Evolutionary conservation across 805 yeast species (phyloP).

Genomic region (Ogataea neopini): DNA sequence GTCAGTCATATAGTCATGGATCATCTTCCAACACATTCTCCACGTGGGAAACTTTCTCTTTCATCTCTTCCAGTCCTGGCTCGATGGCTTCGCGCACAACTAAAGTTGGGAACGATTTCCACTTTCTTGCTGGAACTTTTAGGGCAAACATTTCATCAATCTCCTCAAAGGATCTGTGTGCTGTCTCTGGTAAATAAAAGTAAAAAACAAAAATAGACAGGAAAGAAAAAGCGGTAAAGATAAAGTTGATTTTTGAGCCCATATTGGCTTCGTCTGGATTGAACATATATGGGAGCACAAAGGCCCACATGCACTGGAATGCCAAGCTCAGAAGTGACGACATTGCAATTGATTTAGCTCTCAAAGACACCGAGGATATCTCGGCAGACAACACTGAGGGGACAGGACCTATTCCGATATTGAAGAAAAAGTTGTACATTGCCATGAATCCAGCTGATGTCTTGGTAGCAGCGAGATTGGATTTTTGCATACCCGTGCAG

Average conservation of each 20-base stretch:
- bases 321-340: constrained; percentile 13
- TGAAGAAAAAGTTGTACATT: constrained; percentile 28
- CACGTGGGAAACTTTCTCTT: constrained; percentile 5
- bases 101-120: constrained; percentile 1
- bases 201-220: constrained; percentile 26
- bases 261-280: constrained; percentile 21
- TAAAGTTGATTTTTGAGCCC: constrained; percentile 29
- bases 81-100: constrained; percentile 5
- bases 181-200: constrained; percentile 47
- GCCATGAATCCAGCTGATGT: constrained; percentile 28
- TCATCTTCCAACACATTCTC: too few species aligned
- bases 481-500: constrained; percentile 23
- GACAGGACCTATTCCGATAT: constrained; percentile 33
- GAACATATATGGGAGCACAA: constrained; percentile 27
- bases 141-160: constrained; percentile 48
- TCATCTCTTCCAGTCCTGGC: background rate
- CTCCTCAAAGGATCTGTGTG: constrained; percentile 47
- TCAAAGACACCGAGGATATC: constrained; percentile 18
- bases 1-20: background rate
- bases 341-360: constrained; percentile 24
- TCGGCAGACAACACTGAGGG: constrained; percentile 28
- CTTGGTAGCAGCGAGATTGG: constrained; percentile 29
- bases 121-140: constrained; percentile 34
- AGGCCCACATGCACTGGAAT: constrained; percentile 19
- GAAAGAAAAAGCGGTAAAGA: constrained; percentile 18